phyloP scores from a whole-genome alignment of 495 filamentous ascomycete species.

The Durotheca rogersii region DNA sequence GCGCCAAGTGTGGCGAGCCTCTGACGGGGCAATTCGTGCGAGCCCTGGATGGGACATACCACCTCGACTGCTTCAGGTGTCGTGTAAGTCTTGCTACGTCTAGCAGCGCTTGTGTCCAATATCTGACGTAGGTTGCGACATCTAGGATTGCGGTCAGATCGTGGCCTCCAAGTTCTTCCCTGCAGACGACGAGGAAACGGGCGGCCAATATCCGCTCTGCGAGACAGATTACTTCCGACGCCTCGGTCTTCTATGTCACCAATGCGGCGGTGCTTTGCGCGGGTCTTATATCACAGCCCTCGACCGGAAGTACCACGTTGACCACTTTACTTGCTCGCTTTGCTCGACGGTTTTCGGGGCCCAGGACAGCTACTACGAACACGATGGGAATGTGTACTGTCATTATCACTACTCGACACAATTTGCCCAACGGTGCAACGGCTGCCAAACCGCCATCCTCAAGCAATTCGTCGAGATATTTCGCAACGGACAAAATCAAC shows the following conservation, averaged over 20 bases:
- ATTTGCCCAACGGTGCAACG: constrained; percentile 94
- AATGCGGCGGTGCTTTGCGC: constrained; percentile 89
- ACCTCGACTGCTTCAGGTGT: constrained; percentile 98
- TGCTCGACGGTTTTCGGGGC: constrained; percentile 97
- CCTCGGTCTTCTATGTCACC: constrained; percentile 83
- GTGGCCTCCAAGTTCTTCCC: constrained; percentile 99
- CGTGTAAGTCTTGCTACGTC: constrained; percentile 61
- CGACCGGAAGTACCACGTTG: constrained; percentile 97
- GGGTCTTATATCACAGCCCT: constrained; percentile 98
- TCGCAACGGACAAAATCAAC: constrained; percentile 94
- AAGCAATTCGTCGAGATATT: constrained; percentile 99
- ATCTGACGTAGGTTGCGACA: constrained; percentile 10
- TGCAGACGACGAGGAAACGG: constrained; percentile 82
- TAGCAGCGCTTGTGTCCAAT: constrained; percentile 3
- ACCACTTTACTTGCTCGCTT: constrained; percentile 97
- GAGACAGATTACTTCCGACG: constrained; percentile 97
- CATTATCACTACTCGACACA: constrained; percentile 99
- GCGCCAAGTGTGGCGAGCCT: constrained; percentile 82
- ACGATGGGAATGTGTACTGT: constrained; percentile 94
- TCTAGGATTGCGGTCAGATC: constrained; percentile 90
- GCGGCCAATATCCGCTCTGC: constrained; percentile 89
- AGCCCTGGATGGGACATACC: constrained; percentile 86
- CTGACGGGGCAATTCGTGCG: constrained; percentile 95
- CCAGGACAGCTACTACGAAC: constrained; percentile 98
- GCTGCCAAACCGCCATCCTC: constrained; percentile 95